phyloP scores from a whole-genome alignment of 495 filamentous ascomycete species.

The Cairneyella variabilis region DNA sequence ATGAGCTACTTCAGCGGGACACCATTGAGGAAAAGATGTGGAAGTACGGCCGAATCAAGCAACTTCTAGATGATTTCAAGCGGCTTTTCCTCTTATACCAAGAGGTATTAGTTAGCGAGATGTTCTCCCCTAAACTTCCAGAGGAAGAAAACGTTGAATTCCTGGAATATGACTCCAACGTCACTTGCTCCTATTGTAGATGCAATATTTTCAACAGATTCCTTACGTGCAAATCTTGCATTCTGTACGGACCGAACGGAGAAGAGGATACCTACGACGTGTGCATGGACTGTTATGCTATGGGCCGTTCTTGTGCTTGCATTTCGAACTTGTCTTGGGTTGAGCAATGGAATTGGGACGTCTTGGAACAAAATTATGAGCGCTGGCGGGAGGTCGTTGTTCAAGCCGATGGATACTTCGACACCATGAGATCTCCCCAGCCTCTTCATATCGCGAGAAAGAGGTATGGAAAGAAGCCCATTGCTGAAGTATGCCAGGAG shows the following conservation, averaged over 20 bases:
- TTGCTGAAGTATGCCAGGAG: conserved; percentile 88
- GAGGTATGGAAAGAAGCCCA: conserved; percentile 61
- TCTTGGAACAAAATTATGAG: conserved; percentile 74
- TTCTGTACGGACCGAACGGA: conserved; percentile 47
- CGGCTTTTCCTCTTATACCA: conserved; percentile 72
- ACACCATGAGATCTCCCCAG: conserved; percentile 50
- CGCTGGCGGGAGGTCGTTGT: conserved; percentile 75
- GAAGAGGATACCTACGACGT: conserved; percentile 84
- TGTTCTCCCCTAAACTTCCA: conserved; percentile 60
- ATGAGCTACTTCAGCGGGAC: conserved; percentile 52
- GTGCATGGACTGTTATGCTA: conserved; percentile 94
- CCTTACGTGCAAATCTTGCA: conserved; percentile 80
- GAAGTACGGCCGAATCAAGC: conserved; percentile 55
- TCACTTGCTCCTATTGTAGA: conserved; percentile 93
- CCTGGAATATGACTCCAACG: conserved; percentile 75
- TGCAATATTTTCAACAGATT: conserved; percentile 98
- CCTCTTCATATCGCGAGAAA: conserved; percentile 61
- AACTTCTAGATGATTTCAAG: conserved; percentile 74
- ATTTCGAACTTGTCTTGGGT: conserved; percentile 83
- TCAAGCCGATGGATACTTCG: conserved; percentile 55
- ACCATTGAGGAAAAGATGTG: conserved; percentile 29
- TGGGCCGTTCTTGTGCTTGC: conserved; percentile 88
- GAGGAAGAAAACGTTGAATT: conserved; percentile 65
- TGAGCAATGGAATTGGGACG: conserved; percentile 84
- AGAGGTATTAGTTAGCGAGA: conserved; percentile 75